Percentiles rank a stretch among this genome's conserved stretches.
phyloP scores from a whole-genome alignment of 768 basidiomycete species.

The Rhizopogon vulgaris region DNA sequence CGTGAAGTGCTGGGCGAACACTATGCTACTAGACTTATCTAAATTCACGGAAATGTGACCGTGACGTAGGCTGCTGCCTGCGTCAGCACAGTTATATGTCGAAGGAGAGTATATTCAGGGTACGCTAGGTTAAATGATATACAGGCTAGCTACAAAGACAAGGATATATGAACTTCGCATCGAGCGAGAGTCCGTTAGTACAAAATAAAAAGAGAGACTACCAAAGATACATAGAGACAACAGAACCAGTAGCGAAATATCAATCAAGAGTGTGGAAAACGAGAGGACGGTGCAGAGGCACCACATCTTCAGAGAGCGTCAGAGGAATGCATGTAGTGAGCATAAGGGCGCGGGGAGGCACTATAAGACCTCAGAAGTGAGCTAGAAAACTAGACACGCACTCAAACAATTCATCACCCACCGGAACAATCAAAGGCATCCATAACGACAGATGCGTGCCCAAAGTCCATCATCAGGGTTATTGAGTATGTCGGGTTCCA shows the following conservation, averaged over 20 bases:
- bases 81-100: no score
- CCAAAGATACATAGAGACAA: background rate
- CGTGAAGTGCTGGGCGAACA: no score
- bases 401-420: background rate
- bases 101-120: background rate
- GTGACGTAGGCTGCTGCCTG: no score
- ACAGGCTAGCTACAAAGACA: background rate
- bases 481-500: background rate
- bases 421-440: slow-evolving; percentile 5
- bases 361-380: background rate
- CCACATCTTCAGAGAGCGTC: background rate
- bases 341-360: background rate
- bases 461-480: slow-evolving; percentile 3
- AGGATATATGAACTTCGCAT: background rate
- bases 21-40: no score
- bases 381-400: background rate
- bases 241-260: no score
- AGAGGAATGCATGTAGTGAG: background rate
- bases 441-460: slow-evolving; percentile 9
- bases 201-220: background rate
- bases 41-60: no score
- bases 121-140: background rate
- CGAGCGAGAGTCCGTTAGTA: background rate
- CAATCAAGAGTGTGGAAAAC: background rate
- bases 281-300: background rate